Conservation (phyloP, 192 early-diverging fungal species). For the Coemansia sp. region DNA sequence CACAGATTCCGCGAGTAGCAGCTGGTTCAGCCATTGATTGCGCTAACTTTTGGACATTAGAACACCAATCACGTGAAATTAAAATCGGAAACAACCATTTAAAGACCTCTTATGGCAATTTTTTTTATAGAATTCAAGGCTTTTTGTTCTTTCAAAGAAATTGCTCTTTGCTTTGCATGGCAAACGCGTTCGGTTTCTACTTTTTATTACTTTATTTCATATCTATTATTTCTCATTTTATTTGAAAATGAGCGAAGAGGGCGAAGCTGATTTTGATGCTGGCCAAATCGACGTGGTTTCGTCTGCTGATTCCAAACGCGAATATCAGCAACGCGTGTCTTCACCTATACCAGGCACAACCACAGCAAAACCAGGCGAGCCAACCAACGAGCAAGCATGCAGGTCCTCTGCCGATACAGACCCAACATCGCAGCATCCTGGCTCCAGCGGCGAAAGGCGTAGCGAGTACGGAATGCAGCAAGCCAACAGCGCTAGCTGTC, state of each 20-base stretch:
- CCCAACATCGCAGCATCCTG: background rate
- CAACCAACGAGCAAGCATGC: background rate
- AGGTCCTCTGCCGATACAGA: too few species aligned
- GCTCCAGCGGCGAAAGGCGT: background rate
- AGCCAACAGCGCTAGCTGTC: background rate
- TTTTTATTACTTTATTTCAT: background rate
- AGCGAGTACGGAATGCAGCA: conserved; percentile 1
- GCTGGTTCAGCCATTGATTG: background rate
- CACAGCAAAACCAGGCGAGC: background rate
- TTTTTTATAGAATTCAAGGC: too few species aligned
- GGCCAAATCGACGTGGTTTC: conserved; percentile 25
- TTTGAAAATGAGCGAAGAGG: conserved; percentile 51
- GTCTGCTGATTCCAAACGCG: background rate
- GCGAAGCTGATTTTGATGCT: conserved; percentile 44
- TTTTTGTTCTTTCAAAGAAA: too few species aligned
- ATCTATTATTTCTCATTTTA: background rate
- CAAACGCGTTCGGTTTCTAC: background rate
- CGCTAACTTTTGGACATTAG: too few species aligned
- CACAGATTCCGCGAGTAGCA: background rate
- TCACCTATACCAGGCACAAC: too few species aligned
- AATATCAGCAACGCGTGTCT: too few species aligned
- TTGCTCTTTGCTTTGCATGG: too few species aligned
- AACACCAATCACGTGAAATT: too few species aligned
- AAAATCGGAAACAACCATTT: too few species aligned
- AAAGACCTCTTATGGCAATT: too few species aligned